Evolutionary conservation across 139 green algal genomes (phyloP), one percentile per base, ranked within the genome.

Genomic region (Chlamydomonas incerta): DNA sequence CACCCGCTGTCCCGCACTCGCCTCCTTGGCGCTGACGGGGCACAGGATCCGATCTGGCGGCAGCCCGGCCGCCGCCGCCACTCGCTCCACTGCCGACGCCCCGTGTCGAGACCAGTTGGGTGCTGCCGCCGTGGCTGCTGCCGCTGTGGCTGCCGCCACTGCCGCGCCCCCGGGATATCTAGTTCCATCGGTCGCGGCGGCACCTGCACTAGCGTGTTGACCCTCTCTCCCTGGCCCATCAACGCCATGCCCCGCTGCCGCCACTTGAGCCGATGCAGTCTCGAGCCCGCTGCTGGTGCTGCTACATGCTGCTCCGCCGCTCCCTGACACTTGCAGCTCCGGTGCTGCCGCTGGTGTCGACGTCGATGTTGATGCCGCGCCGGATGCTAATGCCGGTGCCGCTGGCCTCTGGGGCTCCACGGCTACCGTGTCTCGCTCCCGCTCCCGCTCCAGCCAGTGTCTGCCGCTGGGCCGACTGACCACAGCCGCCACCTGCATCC

Each of bases 381-480:
- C n/a, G n/a, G n/a, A n/a, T n/a, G n/a, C n/a, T n/a, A n/a, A n/a
- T n/a, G n/a, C n/a, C n/a, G n/a, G n/a, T n/a, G n/a, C n/a, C 8
- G 41, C 41, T 50, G 41, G 5, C 8, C 41, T 5, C 41, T 50
- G 6, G 6, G 10, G 46, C 3, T 31, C 26, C 28, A 24, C 46
- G 4, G 46, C 29, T 23, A 46, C 46, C 5, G 72, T 65, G 46
- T 14, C 15, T 46, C 24, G 24, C 46, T 18, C 31, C 13, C 90
- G 70, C 20, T 88, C 35, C 24, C 33, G 46, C 88, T 14, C 69
- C 63, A 20, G 88, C 83, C n/a, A 80, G 46, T 1, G 95, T 89
- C 21, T 90, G 35, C 69, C 80, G 35, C 69, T 90, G 23, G 95
- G 95, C 71, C 97, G 95, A 24, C 89, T 93, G 0, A 98, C 92